Evolutionary conservation across 1,139 yeast species (phyloP), one percentile per base, ranked within the genome.

Genomic region (Yamadazyma triangularis): DNA sequence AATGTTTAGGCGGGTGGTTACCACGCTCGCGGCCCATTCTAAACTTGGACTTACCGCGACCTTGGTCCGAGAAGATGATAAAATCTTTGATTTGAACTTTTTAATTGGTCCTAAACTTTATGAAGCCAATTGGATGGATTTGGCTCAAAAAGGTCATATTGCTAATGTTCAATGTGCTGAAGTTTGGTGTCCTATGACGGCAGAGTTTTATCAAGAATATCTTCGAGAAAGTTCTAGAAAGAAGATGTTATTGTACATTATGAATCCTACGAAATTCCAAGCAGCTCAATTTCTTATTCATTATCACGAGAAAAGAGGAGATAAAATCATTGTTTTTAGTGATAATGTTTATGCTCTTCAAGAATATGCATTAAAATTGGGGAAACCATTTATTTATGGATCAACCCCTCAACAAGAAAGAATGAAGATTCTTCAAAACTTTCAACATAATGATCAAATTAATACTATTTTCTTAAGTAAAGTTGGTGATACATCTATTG

Each of bases 181-280:
- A 58, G 98, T 93, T 16, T 93, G 99, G 99, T 93, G 99, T 59
- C 98, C 98, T 12, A 93, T 93, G 99, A 89, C 98, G 0, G 78
- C 96, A 1, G 99, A 93, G 58, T 93, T 93, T 50, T 93, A 93
- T 52, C 96, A 89, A 49, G 98, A 93, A 53, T 93, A 93, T 56
- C 62, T 93, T 27, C 63, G 91, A 45, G 97, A 91, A 49, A 76
- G 76, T 36, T 86, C 96, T 0, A 73, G 97, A 42, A 89, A 91
- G 58, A 73, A 96, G 50, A 89, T 89, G 96, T 63, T 93, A 34
- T 63, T 93, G 38, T 93, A 93, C 53, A 91, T 93, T 48, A 93
- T 93, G 99, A 93, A 93, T 56, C 99, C 99, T 19, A 87, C 96
- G n/a, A 93, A 93, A 56, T 91, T 89, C 58, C 99, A 93, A 59